Base-by-base conservation (phyloP, 257 asterid species). In the Marsdenia floribunda region DNA sequence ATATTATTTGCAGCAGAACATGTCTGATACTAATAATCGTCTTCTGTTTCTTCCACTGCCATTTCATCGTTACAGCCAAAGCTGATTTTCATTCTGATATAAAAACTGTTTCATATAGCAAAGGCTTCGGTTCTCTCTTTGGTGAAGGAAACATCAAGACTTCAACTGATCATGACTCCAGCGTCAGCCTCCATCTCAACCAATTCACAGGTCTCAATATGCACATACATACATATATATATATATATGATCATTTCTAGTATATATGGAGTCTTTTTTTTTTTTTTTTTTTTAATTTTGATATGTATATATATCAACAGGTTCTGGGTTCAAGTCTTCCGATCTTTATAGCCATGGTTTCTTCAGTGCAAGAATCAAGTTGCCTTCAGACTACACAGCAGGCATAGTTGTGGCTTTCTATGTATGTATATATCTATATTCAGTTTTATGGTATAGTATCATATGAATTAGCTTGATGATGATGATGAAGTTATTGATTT, bases 341-440 rank as follows among this genome's bases (percentile, higher is more conserved):
- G 97, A 90, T 80, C 85, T 90, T 6, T 93, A 91, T 89, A 86
- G 73, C 78, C 90, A 90, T 75, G 98, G 97, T 60, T 86, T 91
- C 80, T 93, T 93, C 82, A 93, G 98, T 67, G 97, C 98, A 3
- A 87, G 84, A 85, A 91, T 93, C 65, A 91, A 89, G 83, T 82
- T 93, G 64, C 98, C 98, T 22, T 83, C 98, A 0, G 90, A 91
- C 8, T 91, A 93, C 83, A 90, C 98, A 0, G 98, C 98, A 0
- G 98, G 98, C 50, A 79, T 93, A 70, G 98, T 93, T 46, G 97
- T 93, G 53, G 97, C 98, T 2, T 93, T 93, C 75, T 93, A 93
- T 64, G 98, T 94, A 86, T 26, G 91, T 71, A 6, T 13, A 5
- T 22, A 14, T 52, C 4, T n/a, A n/a, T 54, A 58, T 54, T 3